A percentile compares a stretch with the other conserved stretches of the same genome.
These are phyloP conservation scores for Lepidium africanum DNA, from an alignment of 345 rosid genomes.

Conservation along the genomic window DNA sequence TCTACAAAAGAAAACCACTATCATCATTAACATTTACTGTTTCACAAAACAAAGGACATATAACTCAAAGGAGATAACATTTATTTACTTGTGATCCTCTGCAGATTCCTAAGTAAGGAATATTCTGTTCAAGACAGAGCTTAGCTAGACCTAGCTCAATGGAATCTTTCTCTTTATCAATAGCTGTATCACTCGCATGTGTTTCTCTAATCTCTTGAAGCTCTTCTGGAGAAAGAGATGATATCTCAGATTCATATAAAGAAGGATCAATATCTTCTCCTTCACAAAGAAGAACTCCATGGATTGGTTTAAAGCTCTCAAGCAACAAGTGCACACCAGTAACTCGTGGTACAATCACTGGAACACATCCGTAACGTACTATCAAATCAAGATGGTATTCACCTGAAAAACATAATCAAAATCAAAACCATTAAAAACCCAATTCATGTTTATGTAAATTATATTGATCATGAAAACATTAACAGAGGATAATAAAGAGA, in stretches of 20 bases:
- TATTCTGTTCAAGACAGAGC: constrained; percentile 77
- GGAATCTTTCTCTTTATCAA: constrained; percentile 77
- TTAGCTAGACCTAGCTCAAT: constrained; percentile 73
- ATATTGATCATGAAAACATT: not conserved
- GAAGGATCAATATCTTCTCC: constrained; percentile 76
- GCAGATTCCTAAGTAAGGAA: constrained; percentile 81
- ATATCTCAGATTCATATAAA: constrained; percentile 47
- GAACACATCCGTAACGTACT: constrained; percentile 56
- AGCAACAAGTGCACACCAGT: constrained; percentile 53
- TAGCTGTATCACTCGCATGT: constrained; percentile 68
- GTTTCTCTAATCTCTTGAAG: constrained; percentile 63
- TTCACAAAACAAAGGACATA: not conserved
- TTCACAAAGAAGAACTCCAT: constrained; percentile 64
- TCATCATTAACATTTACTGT: not conserved
- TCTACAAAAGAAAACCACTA: constrained; percentile 18
- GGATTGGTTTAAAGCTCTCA: constrained; percentile 64
- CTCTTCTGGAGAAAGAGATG: constrained; percentile 58
- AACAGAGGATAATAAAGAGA: not conserved
- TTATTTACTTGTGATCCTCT: constrained; percentile 49
- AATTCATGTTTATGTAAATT: too few species aligned
- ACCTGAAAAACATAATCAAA: constrained; percentile 26
- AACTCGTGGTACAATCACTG: constrained; percentile 61
- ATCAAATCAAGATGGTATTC: constrained; percentile 65
- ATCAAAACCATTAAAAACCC: not conserved
- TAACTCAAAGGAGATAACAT: not conserved